A percentile compares a stretch with the other conserved stretches of the same genome.
Conservation (phyloP, 768 basidiomycete genomes). For the Brasilioporus rufonigricans region DNA sequence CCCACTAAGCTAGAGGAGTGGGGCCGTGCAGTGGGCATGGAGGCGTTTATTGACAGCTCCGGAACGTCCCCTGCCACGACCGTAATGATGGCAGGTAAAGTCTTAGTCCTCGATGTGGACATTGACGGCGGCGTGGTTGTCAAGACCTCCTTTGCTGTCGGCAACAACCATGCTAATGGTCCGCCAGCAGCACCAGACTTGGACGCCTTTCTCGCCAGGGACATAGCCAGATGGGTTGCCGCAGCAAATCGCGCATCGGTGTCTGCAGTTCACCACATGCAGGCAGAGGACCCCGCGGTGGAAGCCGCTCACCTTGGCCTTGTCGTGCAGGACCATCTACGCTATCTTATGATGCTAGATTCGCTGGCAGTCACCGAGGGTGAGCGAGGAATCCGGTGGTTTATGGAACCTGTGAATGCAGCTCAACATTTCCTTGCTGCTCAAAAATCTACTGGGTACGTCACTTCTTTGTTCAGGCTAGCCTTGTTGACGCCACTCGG, state of each 20-base stretch:
- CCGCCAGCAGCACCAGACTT: constrained; percentile 43
- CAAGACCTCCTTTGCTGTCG: constrained; percentile 71
- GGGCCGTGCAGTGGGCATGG: constrained; percentile 68
- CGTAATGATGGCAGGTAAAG: constrained; percentile 71
- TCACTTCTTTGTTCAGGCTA: background rate
- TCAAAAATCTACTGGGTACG: constrained; percentile 19
- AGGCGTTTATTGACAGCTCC: constrained; percentile 65
- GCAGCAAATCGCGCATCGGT: constrained; percentile 38
- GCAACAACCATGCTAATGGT: constrained; percentile 44
- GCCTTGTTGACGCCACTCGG: background rate
- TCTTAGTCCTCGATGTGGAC: constrained; percentile 77
- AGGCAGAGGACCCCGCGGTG: constrained; percentile 47
- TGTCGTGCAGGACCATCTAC: constrained; percentile 52
- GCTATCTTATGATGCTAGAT: constrained; percentile 73
- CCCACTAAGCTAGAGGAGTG: constrained; percentile 51
- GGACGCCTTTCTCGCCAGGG: constrained; percentile 59
- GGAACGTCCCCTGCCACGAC: constrained; percentile 42
- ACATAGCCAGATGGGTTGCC: constrained; percentile 53
- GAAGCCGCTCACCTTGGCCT: constrained; percentile 50
- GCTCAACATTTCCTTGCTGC: constrained; percentile 18
- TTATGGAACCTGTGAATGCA: constrained; percentile 44
- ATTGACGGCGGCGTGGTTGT: constrained; percentile 49
- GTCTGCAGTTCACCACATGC: constrained; percentile 22
- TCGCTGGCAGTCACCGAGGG: constrained; percentile 54
- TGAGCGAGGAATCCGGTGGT: constrained; percentile 71